These are phyloP conservation scores for Neolecta irregularis DNA, from an alignment of 1,139 yeast genomes.

Conservation along the genomic window DNA sequence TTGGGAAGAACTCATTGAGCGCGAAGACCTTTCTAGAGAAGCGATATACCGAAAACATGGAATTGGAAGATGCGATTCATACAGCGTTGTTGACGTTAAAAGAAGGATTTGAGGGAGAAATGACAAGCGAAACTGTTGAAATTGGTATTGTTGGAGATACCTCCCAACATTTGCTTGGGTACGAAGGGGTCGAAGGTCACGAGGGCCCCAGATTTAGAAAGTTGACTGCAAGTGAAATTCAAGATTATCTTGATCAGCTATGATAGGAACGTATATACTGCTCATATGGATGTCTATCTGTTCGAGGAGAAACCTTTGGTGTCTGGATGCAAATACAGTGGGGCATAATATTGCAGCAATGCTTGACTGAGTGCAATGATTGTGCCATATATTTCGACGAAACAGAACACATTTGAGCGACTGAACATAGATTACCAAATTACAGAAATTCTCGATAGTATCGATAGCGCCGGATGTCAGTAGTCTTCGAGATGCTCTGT, in stretches of 20 bases:
- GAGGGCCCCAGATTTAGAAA: conserved; percentile 83
- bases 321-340: no score
- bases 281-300: no score
- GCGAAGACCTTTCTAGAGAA: conserved; percentile 95
- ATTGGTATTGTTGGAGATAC: conserved; percentile 46
- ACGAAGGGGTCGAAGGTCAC: conserved; percentile 46
- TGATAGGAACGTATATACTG: no score
- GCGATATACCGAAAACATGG: conserved; percentile 94
- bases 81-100: conserved; percentile 86
- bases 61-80: conserved; percentile 94
- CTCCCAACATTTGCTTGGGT: conserved; percentile 2
- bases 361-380: no score
- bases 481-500: no score
- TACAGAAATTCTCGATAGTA: no score
- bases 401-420: no score
- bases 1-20: conserved; percentile 84
- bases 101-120: conserved; percentile 95
- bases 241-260: conserved; percentile 62
- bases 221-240: conserved; percentile 75
- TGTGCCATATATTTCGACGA: no score
- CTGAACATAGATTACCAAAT: no score
- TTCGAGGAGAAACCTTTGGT: no score
- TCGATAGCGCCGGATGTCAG: no score
- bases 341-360: no score
- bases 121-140: conserved; percentile 92